Conservation (phyloP, 768 basidiomycete genomes). For the Rhodotorula kratochvilovae region DNA sequence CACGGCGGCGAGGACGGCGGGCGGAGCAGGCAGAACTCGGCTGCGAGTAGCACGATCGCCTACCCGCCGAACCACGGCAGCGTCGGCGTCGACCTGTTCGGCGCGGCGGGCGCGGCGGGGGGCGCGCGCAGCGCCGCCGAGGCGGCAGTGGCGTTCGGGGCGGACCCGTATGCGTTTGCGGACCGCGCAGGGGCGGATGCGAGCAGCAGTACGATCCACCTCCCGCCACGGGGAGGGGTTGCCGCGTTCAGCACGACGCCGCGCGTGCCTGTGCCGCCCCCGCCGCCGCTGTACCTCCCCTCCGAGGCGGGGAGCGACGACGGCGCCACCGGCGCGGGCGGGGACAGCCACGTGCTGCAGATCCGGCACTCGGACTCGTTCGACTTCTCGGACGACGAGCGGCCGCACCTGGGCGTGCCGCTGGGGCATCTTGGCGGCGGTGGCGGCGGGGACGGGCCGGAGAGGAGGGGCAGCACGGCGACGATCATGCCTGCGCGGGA, state of each 20-base stretch:
- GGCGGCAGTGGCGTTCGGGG: neutral
- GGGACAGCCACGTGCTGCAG: conserved; percentile 13
- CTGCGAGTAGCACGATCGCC: neutral
- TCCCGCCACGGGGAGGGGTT: neutral
- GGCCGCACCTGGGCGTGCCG: neutral
- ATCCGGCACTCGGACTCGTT: conserved; percentile 39
- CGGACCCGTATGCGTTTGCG: neutral
- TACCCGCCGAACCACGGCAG: conserved; percentile 28
- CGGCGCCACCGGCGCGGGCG: neutral
- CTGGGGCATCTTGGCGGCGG: neutral
- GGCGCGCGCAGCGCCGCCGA: neutral
- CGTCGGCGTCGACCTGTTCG: conserved; percentile 6
- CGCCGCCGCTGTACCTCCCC: neutral
- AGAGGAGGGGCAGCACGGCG: neutral
- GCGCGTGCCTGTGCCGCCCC: too few species aligned
- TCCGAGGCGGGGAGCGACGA: neutral
- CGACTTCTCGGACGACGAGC: neutral
- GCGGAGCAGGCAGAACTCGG: neutral
- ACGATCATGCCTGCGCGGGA: neutral
- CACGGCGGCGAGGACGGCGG: neutral
- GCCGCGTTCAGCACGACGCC: neutral
- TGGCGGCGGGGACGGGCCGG: neutral
- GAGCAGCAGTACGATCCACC: conserved; percentile 21
- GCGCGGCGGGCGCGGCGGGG: neutral
- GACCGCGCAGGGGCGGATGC: neutral